Base-by-base conservation (phyloP, 108 stramenopile species). In the Fistulifera pelliculosa region DNA sequence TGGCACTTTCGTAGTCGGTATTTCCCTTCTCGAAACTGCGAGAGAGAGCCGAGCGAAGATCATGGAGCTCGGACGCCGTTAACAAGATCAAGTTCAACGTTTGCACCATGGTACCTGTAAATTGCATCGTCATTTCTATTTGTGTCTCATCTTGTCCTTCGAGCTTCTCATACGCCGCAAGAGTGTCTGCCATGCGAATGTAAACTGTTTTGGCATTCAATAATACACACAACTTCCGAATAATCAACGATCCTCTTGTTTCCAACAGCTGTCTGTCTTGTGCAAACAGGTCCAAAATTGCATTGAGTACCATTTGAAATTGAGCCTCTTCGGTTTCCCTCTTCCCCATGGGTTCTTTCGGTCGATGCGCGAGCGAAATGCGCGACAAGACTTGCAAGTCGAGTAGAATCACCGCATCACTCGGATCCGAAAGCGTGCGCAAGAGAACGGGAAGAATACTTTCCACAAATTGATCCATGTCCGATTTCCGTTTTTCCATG, bases 21-120 rank as follows among this genome's bases (percentile, higher is more conserved):
- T 19, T 45, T 6, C 21, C 21, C 11, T 45, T 21, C 17, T 27
- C n/a, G 52, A 82, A 76, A 18, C 68, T 64, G n/a, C 58, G 52
- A 47, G 80, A 67, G 24, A 95, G 73, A 15, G 73, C 61, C 7
- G 69, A 71, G 24, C 98, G 73, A 27, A 99, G 56, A 39, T 87
- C 91, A n/a, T 80, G 77, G 16, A 99, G 69, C 69, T 99, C 98
- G 19, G 80, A 77, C 7, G 96, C 96, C 19, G 98, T 99, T 16
- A 99, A 74, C 18, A 99, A 68, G 48, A 99, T 96, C 14, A 99
- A 73, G 59, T 94, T 97, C 21, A 99, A 87, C 7, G 95, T 94
- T 73, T 99, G 95, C 4, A 99, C 94, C 94, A 99, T 96, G 17
- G 96, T 87, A 26, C 82, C 73, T 19, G 86, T 80, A 68, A 99